Evolutionary conservation across 2,329 filamentous ascomycete species (phyloP), one percentile per base, ranked within the genome.

Genomic region (Mycosphaerella arachidis): DNA sequence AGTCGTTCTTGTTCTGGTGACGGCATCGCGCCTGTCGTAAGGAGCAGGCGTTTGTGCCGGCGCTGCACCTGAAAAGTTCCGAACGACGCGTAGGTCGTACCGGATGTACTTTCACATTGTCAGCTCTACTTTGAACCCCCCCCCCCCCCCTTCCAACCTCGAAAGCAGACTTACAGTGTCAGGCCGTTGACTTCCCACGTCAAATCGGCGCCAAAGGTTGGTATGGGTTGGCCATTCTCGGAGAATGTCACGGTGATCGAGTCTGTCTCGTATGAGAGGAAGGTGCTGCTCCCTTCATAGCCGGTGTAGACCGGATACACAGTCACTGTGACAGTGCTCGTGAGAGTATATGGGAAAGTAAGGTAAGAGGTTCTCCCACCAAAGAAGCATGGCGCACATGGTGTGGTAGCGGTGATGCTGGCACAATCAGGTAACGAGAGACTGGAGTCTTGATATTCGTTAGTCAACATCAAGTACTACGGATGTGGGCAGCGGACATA

Each of bases 21-120:
- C 50, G 6, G 27, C n/a, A 9, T 52, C 12, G 13, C 50, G 27
- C n/a, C 30, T 29, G 30, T 52, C 18, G 30, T 52, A 20, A 13
- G 27, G 8, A 31, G 50, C n/a, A 5, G 35, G 4, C 18, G 50
- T 52, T 6, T 29, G 50, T 12, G 50, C 13, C 7, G 50, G 50
- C n/a, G 50, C 50, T 31, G 50, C 50, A 7, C 50, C 50, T 9
- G 50, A 52, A 29, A 52, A 52, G 29, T 52, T 52, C n/a, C 50
- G 29, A 52, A 52, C 7, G 50, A 52, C n/a, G 50, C 50, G 35
- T 52, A 52, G 50, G 50, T 52, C 50, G 50, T 52, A 12, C 50
- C 50, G 6, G 50, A 52, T 52, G 50, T 52, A 16, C 50, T 52
- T 10, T 9, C 13, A n/a, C n/a, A 20, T 18, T n/a, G 50, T 52